phyloP scores from a whole-genome alignment of 768 basidiomycete genomes.

The Mycena filopes region DNA sequence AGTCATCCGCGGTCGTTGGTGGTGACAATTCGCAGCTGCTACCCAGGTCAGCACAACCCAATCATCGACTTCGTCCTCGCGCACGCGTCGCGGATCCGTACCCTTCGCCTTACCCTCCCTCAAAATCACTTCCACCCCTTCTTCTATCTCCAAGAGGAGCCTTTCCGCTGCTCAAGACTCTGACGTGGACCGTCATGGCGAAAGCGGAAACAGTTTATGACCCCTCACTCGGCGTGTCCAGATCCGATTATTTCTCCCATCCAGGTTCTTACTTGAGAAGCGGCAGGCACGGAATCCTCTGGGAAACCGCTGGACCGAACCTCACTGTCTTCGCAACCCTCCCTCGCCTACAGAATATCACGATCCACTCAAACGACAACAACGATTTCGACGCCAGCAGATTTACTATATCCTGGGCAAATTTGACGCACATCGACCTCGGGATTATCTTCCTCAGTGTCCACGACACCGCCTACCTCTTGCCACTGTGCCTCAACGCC shows the following conservation, averaged over 20 bases:
- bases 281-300: neutral
- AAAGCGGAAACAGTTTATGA: neutral
- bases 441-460: neutral
- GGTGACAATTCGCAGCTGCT: conserved; percentile 5
- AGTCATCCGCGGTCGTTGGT: neutral
- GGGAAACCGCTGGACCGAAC: neutral
- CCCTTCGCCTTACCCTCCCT: conserved; percentile 3
- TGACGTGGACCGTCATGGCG: neutral
- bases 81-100: conserved; percentile 7
- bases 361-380: neutral
- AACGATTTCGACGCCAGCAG: neutral
- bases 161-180: neutral
- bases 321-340: neutral
- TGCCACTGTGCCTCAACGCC: neutral
- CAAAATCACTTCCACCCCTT: neutral
- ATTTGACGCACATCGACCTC: conserved; percentile 1
- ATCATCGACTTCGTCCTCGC: conserved; percentile 2
- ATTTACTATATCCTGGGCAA: neutral
- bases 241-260: conserved; percentile 1
- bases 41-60: neutral
- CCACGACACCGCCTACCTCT: neutral
- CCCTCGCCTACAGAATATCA: neutral
- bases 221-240: neutral
- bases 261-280: no score
- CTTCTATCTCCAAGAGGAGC: neutral